Percentiles rank a stretch among this genome's conserved stretches.
Evolutionary conservation across 2,329 filamentous ascomycete genomes (phyloP).

Genomic region (Fusarium falciforme): DNA sequence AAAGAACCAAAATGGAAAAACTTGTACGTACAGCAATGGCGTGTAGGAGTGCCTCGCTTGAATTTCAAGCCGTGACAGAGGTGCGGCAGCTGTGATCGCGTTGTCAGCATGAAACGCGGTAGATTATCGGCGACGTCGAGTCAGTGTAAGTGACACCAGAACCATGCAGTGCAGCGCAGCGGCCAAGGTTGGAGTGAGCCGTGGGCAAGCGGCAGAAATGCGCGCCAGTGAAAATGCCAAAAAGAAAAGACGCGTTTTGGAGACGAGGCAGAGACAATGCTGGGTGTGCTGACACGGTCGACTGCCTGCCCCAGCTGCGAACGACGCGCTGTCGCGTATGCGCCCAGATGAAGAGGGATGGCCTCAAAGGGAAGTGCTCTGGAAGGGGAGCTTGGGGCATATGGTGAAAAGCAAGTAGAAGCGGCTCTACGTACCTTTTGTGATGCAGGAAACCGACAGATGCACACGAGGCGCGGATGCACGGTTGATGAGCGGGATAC

Average conservation of each 20-base stretch:
- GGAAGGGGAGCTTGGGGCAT: not conserved
- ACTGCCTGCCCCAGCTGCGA: slow-evolving; percentile 1
- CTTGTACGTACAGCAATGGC: slow-evolving; percentile 38
- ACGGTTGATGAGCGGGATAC: slow-evolving; percentile 23
- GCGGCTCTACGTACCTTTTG: slow-evolving; percentile 43
- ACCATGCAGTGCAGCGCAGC: slow-evolving; percentile 6
- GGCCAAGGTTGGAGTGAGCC: slow-evolving; percentile 11
- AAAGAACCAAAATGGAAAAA: slow-evolving; percentile 14
- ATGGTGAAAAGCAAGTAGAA: slow-evolving; percentile 4
- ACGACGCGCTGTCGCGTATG: slow-evolving; percentile 20
- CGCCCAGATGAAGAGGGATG: not conserved
- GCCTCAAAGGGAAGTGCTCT: not conserved
- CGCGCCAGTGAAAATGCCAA: slow-evolving; percentile 10
- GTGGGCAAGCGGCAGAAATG: slow-evolving; percentile 10
- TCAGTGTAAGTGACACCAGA: slow-evolving; percentile 43
- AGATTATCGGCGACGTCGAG: slow-evolving; percentile 29
- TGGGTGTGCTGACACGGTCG: slow-evolving; percentile 16
- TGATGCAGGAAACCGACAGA: slow-evolving; percentile 29
- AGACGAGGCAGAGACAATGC: not conserved
- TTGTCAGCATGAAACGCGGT: slow-evolving; percentile 37
- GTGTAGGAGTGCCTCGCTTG: not conserved
- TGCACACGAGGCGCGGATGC: slow-evolving; percentile 33
- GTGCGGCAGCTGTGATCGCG: slow-evolving; percentile 36
- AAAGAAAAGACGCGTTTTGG: slow-evolving; percentile 21
- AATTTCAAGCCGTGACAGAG: slow-evolving; percentile 1